Percentiles rank a stretch among this genome's conserved stretches.
phyloP scores from a whole-genome alignment of 352 stramenopile genomes.

The Phytophthora foliorum region DNA sequence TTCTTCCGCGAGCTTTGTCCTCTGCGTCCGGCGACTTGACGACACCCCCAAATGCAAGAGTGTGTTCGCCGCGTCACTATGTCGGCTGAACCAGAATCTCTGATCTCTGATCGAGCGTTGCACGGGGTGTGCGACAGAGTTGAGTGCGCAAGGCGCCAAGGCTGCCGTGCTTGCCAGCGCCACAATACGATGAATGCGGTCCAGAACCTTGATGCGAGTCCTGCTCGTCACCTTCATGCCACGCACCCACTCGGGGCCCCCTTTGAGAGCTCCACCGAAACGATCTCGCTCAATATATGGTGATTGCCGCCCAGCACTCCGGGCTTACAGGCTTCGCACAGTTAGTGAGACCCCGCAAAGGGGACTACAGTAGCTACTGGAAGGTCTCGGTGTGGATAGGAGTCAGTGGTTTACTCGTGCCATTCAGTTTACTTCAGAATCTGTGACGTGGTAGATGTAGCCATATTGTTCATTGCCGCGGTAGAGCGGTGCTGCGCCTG shows the following conservation, averaged over 20 bases:
- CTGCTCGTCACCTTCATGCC: slow-evolving; percentile 7
- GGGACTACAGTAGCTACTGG: no score
- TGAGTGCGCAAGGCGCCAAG: no score
- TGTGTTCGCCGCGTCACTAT: slow-evolving; percentile 32
- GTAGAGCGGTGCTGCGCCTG: slow-evolving; percentile 38
- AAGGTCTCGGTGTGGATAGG: slow-evolving; percentile 12
- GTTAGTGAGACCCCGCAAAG: no score
- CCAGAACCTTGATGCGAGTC: neutral
- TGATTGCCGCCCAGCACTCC: neutral
- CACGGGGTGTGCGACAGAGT: no score
- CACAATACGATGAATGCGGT: slow-evolving; percentile 22
- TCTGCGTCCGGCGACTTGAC: slow-evolving; percentile 21
- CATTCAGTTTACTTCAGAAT: slow-evolving; percentile 40
- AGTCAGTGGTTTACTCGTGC: slow-evolving; percentile 16
- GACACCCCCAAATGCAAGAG: slow-evolving; percentile 11
- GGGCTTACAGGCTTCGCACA: neutral
- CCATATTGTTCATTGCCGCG: slow-evolving; percentile 2
- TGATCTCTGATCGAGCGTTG: neutral
- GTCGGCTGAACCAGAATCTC: slow-evolving; percentile 20
- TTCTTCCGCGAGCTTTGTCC: neutral
- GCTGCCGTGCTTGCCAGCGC: no score
- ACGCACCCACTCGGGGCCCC: slow-evolving; percentile 7
- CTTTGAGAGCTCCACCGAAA: slow-evolving; percentile 13
- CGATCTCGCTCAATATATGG: neutral
- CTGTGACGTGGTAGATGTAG: slow-evolving; percentile 42